A percentile compares a stretch with the other conserved stretches of the same genome.
These are phyloP conservation scores for Oenanthe javanica DNA, from an alignment of 140 eudicot genomes.

Conservation along the genomic window DNA sequence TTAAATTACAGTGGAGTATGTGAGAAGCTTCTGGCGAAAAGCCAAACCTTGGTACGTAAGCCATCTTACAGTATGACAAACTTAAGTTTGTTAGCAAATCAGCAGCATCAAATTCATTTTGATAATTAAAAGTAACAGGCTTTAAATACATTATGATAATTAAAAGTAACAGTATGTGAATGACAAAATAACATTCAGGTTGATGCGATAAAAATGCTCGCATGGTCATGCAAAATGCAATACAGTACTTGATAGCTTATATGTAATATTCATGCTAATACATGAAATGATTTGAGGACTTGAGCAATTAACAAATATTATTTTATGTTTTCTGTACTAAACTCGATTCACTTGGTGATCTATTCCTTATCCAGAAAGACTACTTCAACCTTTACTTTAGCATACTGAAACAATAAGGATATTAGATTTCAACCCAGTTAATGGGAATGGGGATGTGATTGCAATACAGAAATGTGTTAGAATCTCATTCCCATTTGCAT, in stretches of 20 bases:
- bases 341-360: neutral
- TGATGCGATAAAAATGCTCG: neutral
- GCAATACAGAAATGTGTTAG: neutral
- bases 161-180: neutral
- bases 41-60: constrained; percentile 83
- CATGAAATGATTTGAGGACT: neutral
- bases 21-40: constrained; percentile 80
- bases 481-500: neutral
- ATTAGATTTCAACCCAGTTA: neutral
- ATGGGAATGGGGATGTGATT: neutral
- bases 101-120: no score
- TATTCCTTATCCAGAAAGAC: neutral
- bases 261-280: neutral
- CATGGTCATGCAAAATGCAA: neutral
- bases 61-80: neutral
- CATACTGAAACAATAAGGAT: neutral
- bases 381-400: neutral
- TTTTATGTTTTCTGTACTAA: neutral
- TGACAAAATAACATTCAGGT: neutral
- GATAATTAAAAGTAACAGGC: neutral
- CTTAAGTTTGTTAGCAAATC: neutral
- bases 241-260: neutral
- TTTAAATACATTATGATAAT: neutral
- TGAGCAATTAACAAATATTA: no score
- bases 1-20: constrained; percentile 77